Base-by-base conservation (phyloP, 768 basidiomycete species). In the Lactifluus piperatus region DNA sequence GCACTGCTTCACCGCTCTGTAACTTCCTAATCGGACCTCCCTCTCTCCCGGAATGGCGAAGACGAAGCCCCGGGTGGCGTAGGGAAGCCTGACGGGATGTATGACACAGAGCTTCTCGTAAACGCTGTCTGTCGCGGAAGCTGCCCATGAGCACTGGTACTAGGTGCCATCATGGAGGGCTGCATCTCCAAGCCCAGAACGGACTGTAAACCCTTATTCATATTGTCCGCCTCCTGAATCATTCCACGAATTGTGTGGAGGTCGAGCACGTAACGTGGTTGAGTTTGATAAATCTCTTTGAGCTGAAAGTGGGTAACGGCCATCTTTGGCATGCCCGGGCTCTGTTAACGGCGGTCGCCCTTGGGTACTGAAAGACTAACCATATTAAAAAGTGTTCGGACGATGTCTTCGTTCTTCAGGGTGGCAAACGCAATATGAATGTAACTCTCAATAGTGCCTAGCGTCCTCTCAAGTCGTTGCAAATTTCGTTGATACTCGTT, bases 11-110 rank as follows among this genome's bases (percentile, higher is more conserved):
- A 60, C 73, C 81, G 14, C 77, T 72, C 24, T 9, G 79, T 75
- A 7, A 79, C 79, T 45, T 86, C 85, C 81, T 81, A 87, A 55
- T 90, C 84, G 27, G 79, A 81, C 76, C 84, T 86, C 48, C 71
- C 67, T 47, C 84, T 81, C 71, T 90, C 89, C 13, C 85, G 84
- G 5, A 85, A 82, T 10, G 85, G 85, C 5, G 79, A 79, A 56
- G 81, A 79, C 64, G 75, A 5, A 29, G 51, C 20, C 30, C 39
- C 20, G n/a, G 41, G 41, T 51, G 39, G 30, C 1, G 57, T 29
- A 30, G 39, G 39, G 11, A n/a, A n/a, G 14, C 41, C 18, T 20
- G 51, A 45, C 20, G 30, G 36, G n/a, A 10, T 11, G 9, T 26
- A 43, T 10, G 13, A 14, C 4, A 34, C 9, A 5, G 46, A 27